These are phyloP conservation scores for Coemansia sp. DNA, from an alignment of 192 early-diverging fungal species.

Conservation along the genomic window DNA sequence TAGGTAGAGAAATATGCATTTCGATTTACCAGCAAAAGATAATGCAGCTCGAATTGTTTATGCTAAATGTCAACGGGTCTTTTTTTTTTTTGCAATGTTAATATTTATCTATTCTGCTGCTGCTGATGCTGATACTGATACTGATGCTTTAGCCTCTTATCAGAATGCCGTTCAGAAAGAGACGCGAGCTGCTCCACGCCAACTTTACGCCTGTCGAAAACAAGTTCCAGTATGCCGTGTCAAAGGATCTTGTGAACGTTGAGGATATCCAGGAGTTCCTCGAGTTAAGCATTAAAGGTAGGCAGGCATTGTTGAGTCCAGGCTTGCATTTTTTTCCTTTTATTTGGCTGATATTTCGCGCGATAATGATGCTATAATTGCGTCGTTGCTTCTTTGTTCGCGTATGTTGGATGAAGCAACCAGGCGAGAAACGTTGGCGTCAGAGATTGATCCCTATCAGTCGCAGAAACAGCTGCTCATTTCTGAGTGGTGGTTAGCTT, in stretches of 20 bases:
- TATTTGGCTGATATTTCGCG: not conserved
- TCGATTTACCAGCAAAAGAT: not conserved
- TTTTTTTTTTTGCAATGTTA: not conserved
- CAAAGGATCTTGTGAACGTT: conserved; percentile 76
- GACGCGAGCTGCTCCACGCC: conserved; percentile 71
- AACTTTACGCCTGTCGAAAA: conserved; percentile 78
- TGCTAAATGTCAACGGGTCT: not conserved
- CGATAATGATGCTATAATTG: not conserved
- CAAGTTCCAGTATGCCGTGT: conserved; percentile 86
- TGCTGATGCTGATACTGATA: too few species aligned
- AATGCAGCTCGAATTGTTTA: not conserved
- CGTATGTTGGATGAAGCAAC: not conserved
- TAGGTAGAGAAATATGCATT: not conserved
- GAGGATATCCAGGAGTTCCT: conserved; percentile 94
- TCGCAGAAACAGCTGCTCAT: not conserved
- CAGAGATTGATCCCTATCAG: not conserved
- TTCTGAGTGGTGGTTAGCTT: not conserved
- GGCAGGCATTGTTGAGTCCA: not conserved
- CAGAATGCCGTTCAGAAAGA: conserved; percentile 67
- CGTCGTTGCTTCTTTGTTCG: not conserved
- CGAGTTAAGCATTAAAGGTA: conserved; percentile 51
- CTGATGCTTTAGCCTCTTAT: conserved; percentile 64
- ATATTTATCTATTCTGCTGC: not conserved
- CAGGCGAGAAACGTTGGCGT: not conserved
- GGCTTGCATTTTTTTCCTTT: conserved; percentile 1